These are phyloP conservation scores for Rubroboletus satanas DNA, from an alignment of 768 basidiomycete species.

Conservation along the genomic window DNA sequence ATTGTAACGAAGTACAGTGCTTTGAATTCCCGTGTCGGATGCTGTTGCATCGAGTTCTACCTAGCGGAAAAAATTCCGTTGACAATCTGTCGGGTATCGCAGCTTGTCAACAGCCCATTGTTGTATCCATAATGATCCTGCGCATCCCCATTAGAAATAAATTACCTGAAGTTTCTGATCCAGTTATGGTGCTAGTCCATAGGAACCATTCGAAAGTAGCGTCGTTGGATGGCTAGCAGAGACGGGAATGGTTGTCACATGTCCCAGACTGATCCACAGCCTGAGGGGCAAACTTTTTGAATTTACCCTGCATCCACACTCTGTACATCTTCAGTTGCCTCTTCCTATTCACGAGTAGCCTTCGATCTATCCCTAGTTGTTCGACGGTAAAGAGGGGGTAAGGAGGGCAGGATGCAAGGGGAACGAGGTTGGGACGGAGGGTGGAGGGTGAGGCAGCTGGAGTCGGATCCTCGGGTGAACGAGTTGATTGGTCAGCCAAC, in stretches of 20 bases:
- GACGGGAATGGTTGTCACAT: background rate
- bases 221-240: background rate
- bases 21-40: background rate
- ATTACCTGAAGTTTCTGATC: background rate
- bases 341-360: conserved; percentile 91
- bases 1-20: background rate
- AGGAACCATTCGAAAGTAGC: background rate
- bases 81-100: too few relatives aligned
- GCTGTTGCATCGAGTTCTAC: background rate
- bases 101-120: background rate
- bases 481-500: background rate
- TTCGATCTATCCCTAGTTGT: conserved; percentile 84
- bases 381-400: conserved; percentile 74
- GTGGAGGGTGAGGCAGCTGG: conserved; percentile 2
- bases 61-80: background rate
- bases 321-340: conserved; percentile 96
- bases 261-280: background rate
- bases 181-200: background rate
- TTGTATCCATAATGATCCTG: background rate
- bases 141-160: background rate
- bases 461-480: background rate
- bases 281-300: conserved; percentile 42
- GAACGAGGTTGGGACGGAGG: conserved; percentile 36
- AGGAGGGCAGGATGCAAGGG: conserved; percentile 26
- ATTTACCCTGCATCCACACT: conserved; percentile 91